Base-by-base conservation (phyloP, 805 yeast species). In the Lipomyces orientalis region DNA sequence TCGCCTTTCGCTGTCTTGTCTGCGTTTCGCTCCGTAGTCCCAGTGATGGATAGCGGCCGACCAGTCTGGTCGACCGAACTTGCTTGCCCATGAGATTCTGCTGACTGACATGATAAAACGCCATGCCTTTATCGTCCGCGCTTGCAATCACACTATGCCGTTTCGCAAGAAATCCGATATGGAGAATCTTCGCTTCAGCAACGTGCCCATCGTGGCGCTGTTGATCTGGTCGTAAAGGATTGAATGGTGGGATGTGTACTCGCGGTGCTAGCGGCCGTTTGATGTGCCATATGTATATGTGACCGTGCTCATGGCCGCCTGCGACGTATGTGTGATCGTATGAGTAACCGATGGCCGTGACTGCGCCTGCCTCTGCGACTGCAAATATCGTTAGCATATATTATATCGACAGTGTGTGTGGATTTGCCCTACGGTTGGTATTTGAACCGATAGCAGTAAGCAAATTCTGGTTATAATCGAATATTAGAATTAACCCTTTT, bases 321-420 rank as follows among this genome's bases (percentile, higher is more conserved):
- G 90, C 91, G 2, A 92, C 70, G 73, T 83, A 85, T 0, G 89
- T 82, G 1, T 90, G 89, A 75, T 93, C 97, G 6, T 85, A 79
- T 0, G 95, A 88, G 14, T 89, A 78, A 0, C 86, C 81, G 31
- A 93, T 74, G 1, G 86, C 68, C 0, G 90, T 83, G 0, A 91
- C 86, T 0, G 82, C 72, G 0, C 89, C 87, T 46, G 81, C 75
- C 14, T 77, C 77, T 1, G 76, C 62, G 0, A 80, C 78, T 22
- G 70, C 70, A 3, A 9, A 12, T 43, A 8, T 43, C 57, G 33
- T 54, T n/a, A 54, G 33, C 19, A 54, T 16, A 16, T 43, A 16
- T n/a, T 9, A 43, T n/a, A 7, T 43, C 49, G 22, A 1, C 14
- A 14, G 1, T 4, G 10, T 25, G n/a, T 16, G n/a, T 25, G 25